Percentiles rank a stretch among this genome's conserved stretches.
These are phyloP conservation scores for Acmispon strigosus DNA, from an alignment of 306 rosid species.

Conservation along the genomic window DNA sequence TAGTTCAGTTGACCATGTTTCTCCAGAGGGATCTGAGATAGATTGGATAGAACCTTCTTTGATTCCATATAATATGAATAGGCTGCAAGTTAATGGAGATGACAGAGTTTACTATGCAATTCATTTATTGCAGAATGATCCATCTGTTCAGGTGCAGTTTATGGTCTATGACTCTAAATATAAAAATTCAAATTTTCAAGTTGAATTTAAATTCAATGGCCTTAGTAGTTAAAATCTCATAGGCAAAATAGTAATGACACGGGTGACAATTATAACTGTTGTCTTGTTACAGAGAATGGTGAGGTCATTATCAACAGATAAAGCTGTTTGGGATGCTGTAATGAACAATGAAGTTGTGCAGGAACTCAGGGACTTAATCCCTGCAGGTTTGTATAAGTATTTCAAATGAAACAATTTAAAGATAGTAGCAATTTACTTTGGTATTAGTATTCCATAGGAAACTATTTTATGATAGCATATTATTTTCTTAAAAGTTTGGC, in stretches of 20 bases:
- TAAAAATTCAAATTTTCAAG: not conserved
- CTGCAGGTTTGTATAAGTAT: conserved; percentile 38
- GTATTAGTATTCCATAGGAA: not conserved
- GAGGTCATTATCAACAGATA: conserved; percentile 61
- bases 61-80: conserved; percentile 22
- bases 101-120: conserved; percentile 53
- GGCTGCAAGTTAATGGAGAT: conserved; percentile 19
- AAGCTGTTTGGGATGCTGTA: conserved; percentile 76
- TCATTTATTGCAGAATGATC: conserved; percentile 62
- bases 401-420: not conserved
- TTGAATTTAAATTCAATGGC: not conserved
- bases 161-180: not conserved
- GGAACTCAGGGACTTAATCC: conserved; percentile 48
- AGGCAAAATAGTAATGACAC: not conserved
- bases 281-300: conserved; percentile 59
- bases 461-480: too few relatives aligned
- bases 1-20: conserved; percentile 19
- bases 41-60: conserved; percentile 68
- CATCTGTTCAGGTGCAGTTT: conserved; percentile 55
- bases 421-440: too few relatives aligned
- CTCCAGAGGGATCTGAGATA: conserved; percentile 33
- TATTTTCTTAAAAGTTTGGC: not conserved
- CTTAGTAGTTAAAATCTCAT: not conserved
- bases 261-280: not conserved
- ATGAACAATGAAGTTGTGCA: conserved; percentile 63